Base-by-base conservation (phyloP, 2,329 filamentous ascomycete species). In the Cytospora leucostoma region DNA sequence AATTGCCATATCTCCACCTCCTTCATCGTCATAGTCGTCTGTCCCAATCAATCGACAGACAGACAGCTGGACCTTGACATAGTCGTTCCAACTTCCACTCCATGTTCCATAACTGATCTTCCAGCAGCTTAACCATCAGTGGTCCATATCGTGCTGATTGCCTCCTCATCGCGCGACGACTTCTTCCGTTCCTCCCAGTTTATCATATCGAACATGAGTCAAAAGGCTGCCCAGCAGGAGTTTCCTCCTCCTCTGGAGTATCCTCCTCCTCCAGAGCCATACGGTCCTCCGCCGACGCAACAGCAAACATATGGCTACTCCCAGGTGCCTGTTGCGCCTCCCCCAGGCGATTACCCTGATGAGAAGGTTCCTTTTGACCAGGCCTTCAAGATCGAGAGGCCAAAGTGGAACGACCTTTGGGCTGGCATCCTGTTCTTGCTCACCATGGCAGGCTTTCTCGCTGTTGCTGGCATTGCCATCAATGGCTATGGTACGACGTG, bases 371-470 rank as follows among this genome's bases (percentile, higher is more conserved):
- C 78, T 35, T 97, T 96, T 73, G 87, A 94, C 21, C 84, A 97
- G 71, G 85, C 88, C 1, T 97, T 98, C 81, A 89, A 89, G 76
- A 76, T 97, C 59, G 85, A 91, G 58, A 88, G 80, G 67, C 92
- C 92, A n/a, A 96, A 94, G 75, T 97, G 84, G 78, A 92, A 97
- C 71, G 94, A 98, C 74, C 73, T 91, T 33, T 97, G 93, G 94
- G 93, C 93, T 4, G 93, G 90, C 4, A 78, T 96, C 49, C 78
- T 97, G 61, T 74, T 73, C 57, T 32, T 74, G 12, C 57, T 69
- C 19, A 70, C 68, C 13, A 70, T 70, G 55, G 69, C 68, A 35
- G 93, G 92, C 15, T 97, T 90, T 71, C 83, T 86, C 11, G 92
- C 84, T 10, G 87, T 97, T 56, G 93, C 89, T 8, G 93, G 82